Evolutionary conservation across 176 grass and related monocot species (phyloP).

Genomic region (Oryza longistaminata): DNA sequence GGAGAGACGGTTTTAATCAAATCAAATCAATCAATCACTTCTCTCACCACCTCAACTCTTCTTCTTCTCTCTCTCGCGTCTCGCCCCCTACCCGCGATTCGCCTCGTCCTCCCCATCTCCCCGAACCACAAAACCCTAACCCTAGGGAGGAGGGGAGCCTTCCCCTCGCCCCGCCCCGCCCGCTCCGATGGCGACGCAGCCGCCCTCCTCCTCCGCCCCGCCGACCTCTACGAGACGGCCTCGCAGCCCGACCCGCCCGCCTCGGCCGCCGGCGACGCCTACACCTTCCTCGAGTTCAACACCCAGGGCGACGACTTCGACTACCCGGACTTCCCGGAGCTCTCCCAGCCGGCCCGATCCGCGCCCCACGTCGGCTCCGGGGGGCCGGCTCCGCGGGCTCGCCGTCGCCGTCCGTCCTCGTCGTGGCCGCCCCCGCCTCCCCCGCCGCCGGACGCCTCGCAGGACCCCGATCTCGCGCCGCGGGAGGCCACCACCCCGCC

Average conservation of each 20-base stretch:
- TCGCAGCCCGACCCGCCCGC: conserved; percentile 84
- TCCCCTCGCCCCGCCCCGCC: not conserved
- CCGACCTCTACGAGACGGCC: conserved; percentile 94
- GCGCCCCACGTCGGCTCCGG: conserved; percentile 6
- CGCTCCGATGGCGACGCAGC: conserved; percentile 51
- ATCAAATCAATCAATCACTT: not conserved
- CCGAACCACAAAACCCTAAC: not conserved
- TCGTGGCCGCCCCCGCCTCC: conserved; percentile 44
- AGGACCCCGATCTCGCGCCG: conserved; percentile 39
- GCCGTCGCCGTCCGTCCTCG: conserved; percentile 24
- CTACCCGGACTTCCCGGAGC: conserved; percentile 77
- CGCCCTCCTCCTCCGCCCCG: conserved; percentile 45
- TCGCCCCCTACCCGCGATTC: conserved; percentile 16
- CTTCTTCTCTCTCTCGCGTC: not conserved
- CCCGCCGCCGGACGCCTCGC: conserved; percentile 33
- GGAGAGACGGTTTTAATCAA: conserved; percentile 22
- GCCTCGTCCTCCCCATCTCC: conserved; percentile 10
- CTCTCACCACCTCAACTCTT: not conserved
- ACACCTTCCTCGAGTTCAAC: conserved; percentile 98
- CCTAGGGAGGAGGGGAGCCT: not conserved
- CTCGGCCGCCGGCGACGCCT: conserved; percentile 67
- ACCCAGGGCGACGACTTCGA: conserved; percentile 97
- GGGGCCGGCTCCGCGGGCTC: not conserved
- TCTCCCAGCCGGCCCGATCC: conserved; percentile 76
- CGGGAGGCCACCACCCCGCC: conserved; percentile 35